phyloP scores from a whole-genome alignment of 768 basidiomycete species.

The Filobasidium floriforme region DNA sequence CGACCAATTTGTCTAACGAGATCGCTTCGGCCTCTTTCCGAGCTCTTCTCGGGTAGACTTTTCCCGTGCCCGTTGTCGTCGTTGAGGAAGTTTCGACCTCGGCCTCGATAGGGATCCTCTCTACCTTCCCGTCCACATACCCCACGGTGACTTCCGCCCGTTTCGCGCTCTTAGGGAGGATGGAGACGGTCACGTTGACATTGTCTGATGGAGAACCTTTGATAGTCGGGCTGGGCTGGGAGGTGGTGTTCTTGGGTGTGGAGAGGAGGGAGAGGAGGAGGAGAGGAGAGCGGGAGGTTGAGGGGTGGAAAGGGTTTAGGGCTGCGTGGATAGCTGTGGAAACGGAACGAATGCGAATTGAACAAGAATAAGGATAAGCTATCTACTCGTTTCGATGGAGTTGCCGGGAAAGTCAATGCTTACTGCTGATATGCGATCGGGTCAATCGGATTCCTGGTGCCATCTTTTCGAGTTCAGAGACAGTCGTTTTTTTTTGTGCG shows the following conservation, averaged over 20 bases:
- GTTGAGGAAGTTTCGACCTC: background rate
- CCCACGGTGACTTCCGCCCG: slow-evolving; percentile 12
- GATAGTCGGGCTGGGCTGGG: background rate
- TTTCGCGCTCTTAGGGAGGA: slow-evolving; percentile 9
- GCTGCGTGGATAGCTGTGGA: slow-evolving; percentile 18
- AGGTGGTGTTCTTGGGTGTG: slow-evolving; percentile 14
- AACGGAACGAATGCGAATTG: background rate
- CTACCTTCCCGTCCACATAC: slow-evolving; percentile 23
- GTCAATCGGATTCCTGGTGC: slow-evolving; percentile 13
- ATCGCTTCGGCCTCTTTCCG: slow-evolving; percentile 19
- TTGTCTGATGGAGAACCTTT: slow-evolving; percentile 14
- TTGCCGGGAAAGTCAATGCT: background rate
- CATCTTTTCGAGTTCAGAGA: background rate
- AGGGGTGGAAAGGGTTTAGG: slow-evolving; percentile 24
- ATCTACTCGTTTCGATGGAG: too few relatives aligned
- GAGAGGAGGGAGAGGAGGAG: slow-evolving; percentile 22
- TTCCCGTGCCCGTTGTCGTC: background rate
- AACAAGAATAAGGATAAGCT: too few relatives aligned
- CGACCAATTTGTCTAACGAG: slow-evolving; percentile 16
- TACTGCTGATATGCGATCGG: slow-evolving; percentile 23
- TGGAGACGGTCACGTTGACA: slow-evolving; percentile 21
- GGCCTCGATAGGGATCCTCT: slow-evolving; percentile 10
- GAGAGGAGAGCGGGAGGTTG: slow-evolving; percentile 20
- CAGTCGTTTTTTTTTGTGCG: too few relatives aligned
- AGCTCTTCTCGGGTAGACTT: slow-evolving; percentile 4